Percentiles rank a stretch among this genome's conserved stretches.
phyloP scores from a whole-genome alignment of 2,329 filamentous ascomycete genomes.

The Fusarium virguliforme region DNA sequence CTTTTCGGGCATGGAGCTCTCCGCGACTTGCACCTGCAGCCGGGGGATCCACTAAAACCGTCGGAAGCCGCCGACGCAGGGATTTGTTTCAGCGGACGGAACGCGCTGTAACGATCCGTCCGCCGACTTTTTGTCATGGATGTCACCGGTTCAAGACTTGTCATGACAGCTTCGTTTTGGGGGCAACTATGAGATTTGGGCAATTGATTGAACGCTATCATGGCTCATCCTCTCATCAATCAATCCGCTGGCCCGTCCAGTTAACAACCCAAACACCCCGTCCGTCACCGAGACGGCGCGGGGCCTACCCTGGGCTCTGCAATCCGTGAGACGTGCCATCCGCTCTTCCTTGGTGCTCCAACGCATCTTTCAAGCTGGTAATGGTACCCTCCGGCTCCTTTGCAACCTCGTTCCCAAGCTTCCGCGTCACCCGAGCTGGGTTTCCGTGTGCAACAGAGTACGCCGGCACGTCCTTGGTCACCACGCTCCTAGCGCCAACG shows the following conservation, averaged over 20 bases:
- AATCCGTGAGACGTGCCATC: neutral
- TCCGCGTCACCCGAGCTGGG: neutral
- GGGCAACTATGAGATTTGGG: neutral
- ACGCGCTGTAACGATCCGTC: slow-evolving; percentile 20
- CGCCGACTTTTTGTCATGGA: neutral
- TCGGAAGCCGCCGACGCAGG: slow-evolving; percentile 48
- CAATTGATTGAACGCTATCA: neutral
- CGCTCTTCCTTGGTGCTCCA: neutral
- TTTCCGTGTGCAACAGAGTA: slow-evolving; percentile 14
- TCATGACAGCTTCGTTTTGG: slow-evolving; percentile 1
- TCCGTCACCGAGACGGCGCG: neutral
- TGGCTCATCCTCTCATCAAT: neutral
- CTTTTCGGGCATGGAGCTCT: slow-evolving; percentile 30
- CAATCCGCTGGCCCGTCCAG: neutral
- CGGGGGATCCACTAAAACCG: slow-evolving; percentile 34
- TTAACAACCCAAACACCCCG: neutral
- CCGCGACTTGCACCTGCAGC: slow-evolving; percentile 34
- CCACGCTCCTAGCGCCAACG: slow-evolving; percentile 19
- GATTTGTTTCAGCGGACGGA: slow-evolving; percentile 19
- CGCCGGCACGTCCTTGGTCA: slow-evolving; percentile 18
- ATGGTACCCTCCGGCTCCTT: slow-evolving; percentile 3
- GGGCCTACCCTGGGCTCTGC: neutral
- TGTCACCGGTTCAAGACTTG: slow-evolving; percentile 2
- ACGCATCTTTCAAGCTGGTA: slow-evolving; percentile 1
- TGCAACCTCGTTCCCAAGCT: neutral